phyloP scores from a whole-genome alignment of 805 yeast genomes.

The Zygosaccharomyces bailii region DNA sequence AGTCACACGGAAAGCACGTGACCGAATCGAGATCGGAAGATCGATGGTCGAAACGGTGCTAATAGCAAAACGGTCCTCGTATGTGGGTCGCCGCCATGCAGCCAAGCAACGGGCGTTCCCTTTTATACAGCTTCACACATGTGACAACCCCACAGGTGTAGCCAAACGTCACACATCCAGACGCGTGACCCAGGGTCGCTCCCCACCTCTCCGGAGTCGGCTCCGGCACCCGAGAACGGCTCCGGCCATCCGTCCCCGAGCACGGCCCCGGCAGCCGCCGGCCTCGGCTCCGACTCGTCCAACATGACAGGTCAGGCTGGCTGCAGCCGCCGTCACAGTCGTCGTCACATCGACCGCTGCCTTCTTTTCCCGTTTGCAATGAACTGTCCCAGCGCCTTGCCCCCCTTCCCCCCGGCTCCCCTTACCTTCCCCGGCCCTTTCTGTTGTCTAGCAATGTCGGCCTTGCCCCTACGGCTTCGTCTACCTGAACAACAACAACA shows the following conservation, averaged over 20 bases:
- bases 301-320: constrained; percentile 4
- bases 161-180: no score
- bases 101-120: no score
- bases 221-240: constrained; percentile 2
- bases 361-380: not conserved
- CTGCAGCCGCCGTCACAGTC: constrained; percentile 3
- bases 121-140: no score
- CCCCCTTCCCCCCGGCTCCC: not conserved
- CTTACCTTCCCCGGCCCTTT: not conserved
- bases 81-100: no score
- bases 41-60: no score
- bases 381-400: not conserved
- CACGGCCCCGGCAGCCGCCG: constrained; percentile 1
- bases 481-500: not conserved
- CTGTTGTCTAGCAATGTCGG: not conserved
- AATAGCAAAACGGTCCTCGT: no score
- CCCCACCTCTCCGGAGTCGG: no score
- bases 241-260: not conserved
- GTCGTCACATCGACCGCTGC: not conserved
- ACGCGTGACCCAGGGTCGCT: no score
- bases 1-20: no score
- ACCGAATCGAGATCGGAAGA: no score
- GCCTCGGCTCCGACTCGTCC: constrained; percentile 4
- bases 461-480: not conserved
- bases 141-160: no score